phyloP scores from a whole-genome alignment of 2,329 filamentous ascomycete species.

The Paramyrothecium sp. region DNA sequence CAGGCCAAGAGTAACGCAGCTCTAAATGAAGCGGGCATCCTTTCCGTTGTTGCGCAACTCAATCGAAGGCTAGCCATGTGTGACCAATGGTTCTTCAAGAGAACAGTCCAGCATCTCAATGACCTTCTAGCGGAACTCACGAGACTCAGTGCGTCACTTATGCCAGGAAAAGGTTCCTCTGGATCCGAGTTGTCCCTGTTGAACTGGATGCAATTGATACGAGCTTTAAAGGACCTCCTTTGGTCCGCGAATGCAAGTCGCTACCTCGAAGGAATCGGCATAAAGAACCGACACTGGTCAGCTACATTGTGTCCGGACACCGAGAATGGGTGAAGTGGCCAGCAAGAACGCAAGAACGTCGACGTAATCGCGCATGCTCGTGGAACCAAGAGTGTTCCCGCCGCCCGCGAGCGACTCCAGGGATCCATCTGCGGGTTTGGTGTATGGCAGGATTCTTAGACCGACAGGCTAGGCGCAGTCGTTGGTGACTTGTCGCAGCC shows the following conservation, averaged over 20 bases:
- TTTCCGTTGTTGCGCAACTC: too few relatives aligned
- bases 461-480: conserved; percentile 61
- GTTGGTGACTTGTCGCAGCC: conserved; percentile 73
- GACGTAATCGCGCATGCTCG: conserved; percentile 73
- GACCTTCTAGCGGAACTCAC: too few relatives aligned
- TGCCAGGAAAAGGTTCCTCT: too few relatives aligned
- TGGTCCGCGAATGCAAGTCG: conserved; percentile 83
- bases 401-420: conserved; percentile 63
- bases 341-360: conserved; percentile 45
- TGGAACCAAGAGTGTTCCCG: conserved; percentile 55
- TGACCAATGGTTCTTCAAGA: too few relatives aligned
- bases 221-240: conserved; percentile 69
- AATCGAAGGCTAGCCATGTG: too few relatives aligned
- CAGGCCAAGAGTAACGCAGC: too few relatives aligned
- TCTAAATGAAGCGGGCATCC: too few relatives aligned
- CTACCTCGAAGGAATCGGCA: conserved; percentile 53
- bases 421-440: conserved; percentile 73
- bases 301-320: conserved; percentile 83
- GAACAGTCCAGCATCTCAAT: too few relatives aligned
- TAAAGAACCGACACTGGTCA: conserved; percentile 77
- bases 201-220: conserved; percentile 92
- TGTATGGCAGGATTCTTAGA: conserved; percentile 73
- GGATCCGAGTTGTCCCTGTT: conserved; percentile 93
- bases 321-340: conserved; percentile 70
- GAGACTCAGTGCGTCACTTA: too few relatives aligned